Conservation (phyloP, 306 rosid species). For the Trifolium dubium region DNA sequence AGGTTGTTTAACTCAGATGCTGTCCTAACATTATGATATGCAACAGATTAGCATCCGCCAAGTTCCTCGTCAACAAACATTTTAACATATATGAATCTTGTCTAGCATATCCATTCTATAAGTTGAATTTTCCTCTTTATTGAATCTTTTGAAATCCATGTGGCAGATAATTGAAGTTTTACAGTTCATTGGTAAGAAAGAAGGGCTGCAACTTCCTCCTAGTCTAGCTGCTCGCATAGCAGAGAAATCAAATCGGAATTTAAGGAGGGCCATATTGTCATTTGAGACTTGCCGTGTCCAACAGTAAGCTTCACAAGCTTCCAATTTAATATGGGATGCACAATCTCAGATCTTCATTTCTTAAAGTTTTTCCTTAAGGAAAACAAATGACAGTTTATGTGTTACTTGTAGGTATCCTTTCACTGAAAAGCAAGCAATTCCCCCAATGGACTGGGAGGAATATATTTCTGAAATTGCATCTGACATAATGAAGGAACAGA, state of each 20-base stretch:
- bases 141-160: slow-evolving; percentile 32
- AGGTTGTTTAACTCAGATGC: slow-evolving; percentile 1
- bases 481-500: slow-evolving; percentile 97
- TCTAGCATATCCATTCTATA: slow-evolving; percentile 21
- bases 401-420: slow-evolving; percentile 81
- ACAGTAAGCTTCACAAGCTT: slow-evolving; percentile 62
- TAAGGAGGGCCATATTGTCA: slow-evolving; percentile 87
- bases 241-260: slow-evolving; percentile 87
- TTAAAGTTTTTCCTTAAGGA: slow-evolving; percentile 27
- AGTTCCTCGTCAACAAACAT: neutral
- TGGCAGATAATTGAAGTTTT: slow-evolving; percentile 75
- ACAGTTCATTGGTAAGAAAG: slow-evolving; percentile 83
- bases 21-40: neutral
- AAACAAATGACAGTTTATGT: slow-evolving; percentile 35
- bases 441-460: slow-evolving; percentile 99
- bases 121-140: slow-evolving; percentile 24
- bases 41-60: too few relatives aligned
- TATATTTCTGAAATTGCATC: slow-evolving; percentile 83
- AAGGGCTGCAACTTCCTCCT: slow-evolving; percentile 83
- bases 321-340: slow-evolving; percentile 29
- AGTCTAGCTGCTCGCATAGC: slow-evolving; percentile 79
- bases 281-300: slow-evolving; percentile 94
- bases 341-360: slow-evolving; percentile 11
- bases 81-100: slow-evolving; percentile 5
- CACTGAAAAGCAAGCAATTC: slow-evolving; percentile 65